Base-by-base conservation (phyloP, 305 asterid species). In the Fraxinus nigra region DNA sequence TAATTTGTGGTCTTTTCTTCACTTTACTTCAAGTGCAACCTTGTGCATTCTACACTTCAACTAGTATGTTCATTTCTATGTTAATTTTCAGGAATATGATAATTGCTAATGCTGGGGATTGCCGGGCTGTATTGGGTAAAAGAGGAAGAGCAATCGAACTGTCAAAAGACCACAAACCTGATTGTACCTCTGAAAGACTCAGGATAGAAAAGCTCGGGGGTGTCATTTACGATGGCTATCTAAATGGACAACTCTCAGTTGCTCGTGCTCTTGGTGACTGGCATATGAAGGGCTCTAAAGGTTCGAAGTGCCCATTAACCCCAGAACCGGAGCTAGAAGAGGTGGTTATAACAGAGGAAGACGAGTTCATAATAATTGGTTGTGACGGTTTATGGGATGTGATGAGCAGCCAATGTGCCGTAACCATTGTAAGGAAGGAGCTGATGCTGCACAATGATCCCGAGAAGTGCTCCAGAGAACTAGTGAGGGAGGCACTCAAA, bases 341-440 rank as follows among this genome's bases (percentile, higher is more conserved):
- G 87, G 28, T 91, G 63, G 83, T 83, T 69, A 77, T 95, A 79
- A 85, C 91, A 3, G 97, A 91, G 70, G 98, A 94, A 85, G 99
- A 95, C 11, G 97, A 95, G 90, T 95, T 95, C 87, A 81, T 95
- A 84, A 92, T 95, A 32, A 93, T 95, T 3, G 99, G 99, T 2
- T 94, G 99, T 16, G 99, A 95, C 81, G 98, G 99, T n/a, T 81
- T 95, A 35, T 95, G 99, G 98, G 99, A 95, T 72, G 98, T 95
- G 14, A 95, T 95, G 99, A 95, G 99, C 54, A 96, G 98, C 84
- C 98, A 94, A 76, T 95, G 89, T 33, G 98, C 99, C 0, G 98
- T 95, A 7, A 95, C 98, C 22, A 87, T 95, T n/a, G 95, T 93
- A 24, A 87, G 99, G 84, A 94, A 94, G 79, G 98, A 92, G 83